Evolutionary conservation across 257 asterid species (phyloP), one percentile per base, ranked within the genome.

Genomic region (Jacaranda mimosifolia): DNA sequence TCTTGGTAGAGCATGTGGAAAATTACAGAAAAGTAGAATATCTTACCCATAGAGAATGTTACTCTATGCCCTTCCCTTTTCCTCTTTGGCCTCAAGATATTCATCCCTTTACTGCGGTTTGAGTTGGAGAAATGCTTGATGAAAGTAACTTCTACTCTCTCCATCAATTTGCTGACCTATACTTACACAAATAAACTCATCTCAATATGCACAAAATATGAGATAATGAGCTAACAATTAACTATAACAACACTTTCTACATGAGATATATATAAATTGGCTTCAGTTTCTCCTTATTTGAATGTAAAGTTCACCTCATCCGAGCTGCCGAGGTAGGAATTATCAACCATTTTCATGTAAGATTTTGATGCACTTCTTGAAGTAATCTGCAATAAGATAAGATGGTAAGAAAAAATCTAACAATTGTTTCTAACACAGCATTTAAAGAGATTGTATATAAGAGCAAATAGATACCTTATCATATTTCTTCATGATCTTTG

Each of bases 401-500:
- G 10, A 39, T 51, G 13, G 38, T 70, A n/a, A 77, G 9, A 40
- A 40, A 4, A 40, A 42, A 42, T 42, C 9, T 42, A 42, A 9
- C 9, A 4, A 1, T 42, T 42, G 38, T 3, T 32, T 46, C 7
- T 15, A 45, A 68, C 7, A 43, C n/a, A 51, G 42, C 40, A 6
- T 38, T 9, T 62, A 56, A 18, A 66, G 40, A 59, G 19, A 43
- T 64, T 43, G 5, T 48, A n/a, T n/a, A n/a, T n/a, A 2, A 21
- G 12, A 3, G 74, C 14, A 67, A 1, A 26, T 26, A 65, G 1
- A 45, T 69, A 89, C 93, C 94, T 89, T 85, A 48, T 89, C 91
- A 62, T 89, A 87, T 74, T 87, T 89, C 88, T 87, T 83, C 89
- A 89, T 82, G 88, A 89, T 87, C 67, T 81, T 83, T 9, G 94